A percentile compares a stretch with the other conserved stretches of the same genome.
phyloP scores from a whole-genome alignment of 2,329 filamentous ascomycete species.

The Amauroascus verrucosus region DNA sequence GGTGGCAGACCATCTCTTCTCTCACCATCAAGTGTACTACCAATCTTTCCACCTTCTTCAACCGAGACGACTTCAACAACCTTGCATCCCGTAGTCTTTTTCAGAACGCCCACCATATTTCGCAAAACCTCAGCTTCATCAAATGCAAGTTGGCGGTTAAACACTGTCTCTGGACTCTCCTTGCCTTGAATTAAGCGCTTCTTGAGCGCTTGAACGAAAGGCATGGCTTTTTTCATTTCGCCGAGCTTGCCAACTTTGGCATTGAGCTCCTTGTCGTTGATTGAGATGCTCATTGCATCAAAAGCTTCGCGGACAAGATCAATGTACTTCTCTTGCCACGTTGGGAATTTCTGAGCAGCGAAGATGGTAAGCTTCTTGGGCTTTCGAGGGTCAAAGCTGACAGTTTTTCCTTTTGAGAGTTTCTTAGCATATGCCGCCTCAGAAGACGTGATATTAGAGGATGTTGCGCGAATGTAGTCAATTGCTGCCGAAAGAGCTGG shows the following conservation, averaged over 20 bases:
- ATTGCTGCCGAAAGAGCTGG: slow-evolving; percentile 63
- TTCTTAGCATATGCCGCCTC: slow-evolving; percentile 69
- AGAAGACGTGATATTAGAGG: slow-evolving; percentile 72
- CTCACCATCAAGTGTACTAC: slow-evolving; percentile 32
- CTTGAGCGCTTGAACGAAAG: slow-evolving; percentile 83
- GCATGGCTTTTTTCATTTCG: slow-evolving; percentile 91
- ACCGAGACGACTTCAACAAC: slow-evolving; percentile 63
- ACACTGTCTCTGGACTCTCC: slow-evolving; percentile 56
- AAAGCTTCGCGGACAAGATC: slow-evolving; percentile 65
- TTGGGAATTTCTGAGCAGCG: slow-evolving; percentile 66
- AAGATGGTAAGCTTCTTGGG: slow-evolving; percentile 87
- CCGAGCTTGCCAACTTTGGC: slow-evolving; percentile 69
- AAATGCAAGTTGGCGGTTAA: slow-evolving; percentile 77
- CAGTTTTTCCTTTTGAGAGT: slow-evolving; percentile 83
- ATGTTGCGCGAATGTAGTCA: slow-evolving; percentile 66
- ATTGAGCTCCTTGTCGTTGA: slow-evolving; percentile 73
- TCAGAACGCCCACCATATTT: slow-evolving; percentile 70
- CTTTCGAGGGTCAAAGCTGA: slow-evolving; percentile 77
- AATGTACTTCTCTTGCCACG: slow-evolving; percentile 87
- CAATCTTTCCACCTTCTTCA: slow-evolving; percentile 46
- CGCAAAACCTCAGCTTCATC: slow-evolving; percentile 66
- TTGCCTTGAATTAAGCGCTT: slow-evolving; percentile 60
- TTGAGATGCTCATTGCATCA: slow-evolving; percentile 48
- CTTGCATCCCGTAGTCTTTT: slow-evolving; percentile 61
- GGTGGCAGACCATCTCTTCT: slow-evolving; percentile 47